Conservation (phyloP, 176 grass and related monocot genomes). For the Oryza glumipatula region DNA sequence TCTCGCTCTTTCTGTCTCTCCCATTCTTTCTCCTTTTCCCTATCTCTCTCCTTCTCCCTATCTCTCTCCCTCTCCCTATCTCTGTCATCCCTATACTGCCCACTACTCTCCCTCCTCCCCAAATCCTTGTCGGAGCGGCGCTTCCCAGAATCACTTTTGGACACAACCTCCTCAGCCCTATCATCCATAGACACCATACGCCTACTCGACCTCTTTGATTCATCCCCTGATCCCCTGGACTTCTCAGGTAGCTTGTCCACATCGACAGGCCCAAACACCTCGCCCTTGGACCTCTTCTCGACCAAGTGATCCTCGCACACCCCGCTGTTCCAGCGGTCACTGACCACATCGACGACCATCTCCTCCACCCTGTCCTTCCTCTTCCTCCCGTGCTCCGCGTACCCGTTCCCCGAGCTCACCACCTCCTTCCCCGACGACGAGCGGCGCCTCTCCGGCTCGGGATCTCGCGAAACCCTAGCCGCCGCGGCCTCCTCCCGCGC, state of each 20-base stretch:
- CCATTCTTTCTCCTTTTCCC: slow-evolving; percentile 53
- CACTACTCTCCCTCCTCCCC: slow-evolving; percentile 65
- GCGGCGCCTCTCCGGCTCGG: slow-evolving; percentile 68
- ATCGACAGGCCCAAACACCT: slow-evolving; percentile 63
- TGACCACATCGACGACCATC: slow-evolving; percentile 58
- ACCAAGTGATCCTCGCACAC: slow-evolving; percentile 63
- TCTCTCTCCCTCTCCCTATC: slow-evolving; percentile 66
- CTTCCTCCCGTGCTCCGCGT: slow-evolving; percentile 78
- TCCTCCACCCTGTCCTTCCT: slow-evolving; percentile 78
- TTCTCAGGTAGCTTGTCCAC: slow-evolving; percentile 61
- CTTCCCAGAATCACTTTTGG: slow-evolving; percentile 56
- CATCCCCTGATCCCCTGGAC: slow-evolving; percentile 66
- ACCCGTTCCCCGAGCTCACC: slow-evolving; percentile 60
- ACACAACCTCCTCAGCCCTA: slow-evolving; percentile 52
- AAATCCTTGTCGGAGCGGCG: slow-evolving; percentile 54
- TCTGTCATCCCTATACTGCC: slow-evolving; percentile 69
- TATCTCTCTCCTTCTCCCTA: slow-evolving; percentile 44
- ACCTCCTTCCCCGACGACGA: slow-evolving; percentile 59
- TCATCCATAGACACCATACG: slow-evolving; percentile 39
- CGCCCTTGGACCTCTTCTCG: slow-evolving; percentile 75
- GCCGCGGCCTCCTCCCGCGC: slow-evolving; percentile 54
- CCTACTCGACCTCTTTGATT: slow-evolving; percentile 69
- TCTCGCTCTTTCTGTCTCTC: slow-evolving; percentile 56
- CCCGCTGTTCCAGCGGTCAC: slow-evolving; percentile 87
- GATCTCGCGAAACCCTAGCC: slow-evolving; percentile 87